Conservation (phyloP, 108 stramenopile species). For the Nannochloropsis salina region DNA sequence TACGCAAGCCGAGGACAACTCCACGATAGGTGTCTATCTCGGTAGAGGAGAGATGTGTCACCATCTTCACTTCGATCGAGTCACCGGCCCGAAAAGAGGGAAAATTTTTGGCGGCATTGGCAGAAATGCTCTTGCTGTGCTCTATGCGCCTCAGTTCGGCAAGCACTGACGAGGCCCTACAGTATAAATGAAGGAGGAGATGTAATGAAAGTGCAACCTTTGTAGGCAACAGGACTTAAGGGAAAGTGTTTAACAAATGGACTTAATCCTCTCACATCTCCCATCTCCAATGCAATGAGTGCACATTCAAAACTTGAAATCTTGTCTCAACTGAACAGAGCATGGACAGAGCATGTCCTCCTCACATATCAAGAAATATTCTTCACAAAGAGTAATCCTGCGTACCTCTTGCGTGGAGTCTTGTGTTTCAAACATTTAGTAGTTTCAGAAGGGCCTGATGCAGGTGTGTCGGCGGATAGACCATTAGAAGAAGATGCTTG, state of each 20-base stretch:
- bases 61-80: conserved; percentile 21
- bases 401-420: neutral
- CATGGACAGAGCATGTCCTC: neutral
- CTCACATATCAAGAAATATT: neutral
- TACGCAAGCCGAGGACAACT: neutral
- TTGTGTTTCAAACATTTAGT: neutral
- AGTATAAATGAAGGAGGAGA: neutral
- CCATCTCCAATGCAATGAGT: no score
- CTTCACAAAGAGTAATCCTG: neutral
- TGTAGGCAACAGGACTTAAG: neutral
- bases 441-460: neutral
- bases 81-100: neutral
- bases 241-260: no score
- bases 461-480: neutral
- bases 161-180: neutral
- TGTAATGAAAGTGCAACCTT: neutral
- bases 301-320: no score
- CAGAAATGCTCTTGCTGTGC: neutral
- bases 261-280: no score
- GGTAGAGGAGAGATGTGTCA: conserved; percentile 5
- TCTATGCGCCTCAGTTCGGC: neutral
- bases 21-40: conserved; percentile 20
- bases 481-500: neutral
- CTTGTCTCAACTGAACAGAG: neutral
- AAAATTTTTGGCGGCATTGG: neutral